Conservation (phyloP, 2,329 filamentous ascomycete species). For the Fusarium musae region DNA sequence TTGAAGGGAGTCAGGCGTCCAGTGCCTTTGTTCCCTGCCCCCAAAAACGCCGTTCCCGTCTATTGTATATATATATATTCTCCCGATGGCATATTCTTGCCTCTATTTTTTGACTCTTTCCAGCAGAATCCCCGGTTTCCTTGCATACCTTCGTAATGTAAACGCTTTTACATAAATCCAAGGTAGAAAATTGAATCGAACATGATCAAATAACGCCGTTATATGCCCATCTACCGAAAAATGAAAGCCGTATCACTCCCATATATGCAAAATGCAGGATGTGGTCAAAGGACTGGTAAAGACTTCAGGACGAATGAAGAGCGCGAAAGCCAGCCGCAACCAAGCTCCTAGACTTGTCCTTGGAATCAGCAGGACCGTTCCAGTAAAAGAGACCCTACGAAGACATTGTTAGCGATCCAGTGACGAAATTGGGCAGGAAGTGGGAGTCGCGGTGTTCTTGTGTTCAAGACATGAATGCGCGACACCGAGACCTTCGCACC, state of each 20-base stretch:
- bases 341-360: constrained; percentile 66
- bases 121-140: constrained; percentile 23
- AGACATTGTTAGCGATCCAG: constrained; percentile 32
- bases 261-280: constrained; percentile 26
- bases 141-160: constrained; percentile 30
- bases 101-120: constrained; percentile 31
- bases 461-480: constrained; percentile 24
- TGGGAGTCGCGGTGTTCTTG: constrained; percentile 19
- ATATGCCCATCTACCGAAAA: constrained; percentile 32
- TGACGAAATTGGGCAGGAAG: constrained; percentile 1
- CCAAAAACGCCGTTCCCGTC: constrained; percentile 39
- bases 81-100: constrained; percentile 15
- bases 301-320: constrained; percentile 56
- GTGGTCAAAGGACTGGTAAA: constrained; percentile 14
- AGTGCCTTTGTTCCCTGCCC: constrained; percentile 23
- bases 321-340: constrained; percentile 69
- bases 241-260: constrained; percentile 36
- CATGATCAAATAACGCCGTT: constrained; percentile 22
- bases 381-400: constrained; percentile 81
- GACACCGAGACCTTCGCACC: constrained; percentile 12
- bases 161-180: background rate
- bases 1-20: constrained; percentile 14
- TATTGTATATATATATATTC: constrained; percentile 41
- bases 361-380: constrained; percentile 78
- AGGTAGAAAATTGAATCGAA: constrained; percentile 4